Conservation (phyloP, 768 basidiomycete species). For the Arthromyces matolae region DNA sequence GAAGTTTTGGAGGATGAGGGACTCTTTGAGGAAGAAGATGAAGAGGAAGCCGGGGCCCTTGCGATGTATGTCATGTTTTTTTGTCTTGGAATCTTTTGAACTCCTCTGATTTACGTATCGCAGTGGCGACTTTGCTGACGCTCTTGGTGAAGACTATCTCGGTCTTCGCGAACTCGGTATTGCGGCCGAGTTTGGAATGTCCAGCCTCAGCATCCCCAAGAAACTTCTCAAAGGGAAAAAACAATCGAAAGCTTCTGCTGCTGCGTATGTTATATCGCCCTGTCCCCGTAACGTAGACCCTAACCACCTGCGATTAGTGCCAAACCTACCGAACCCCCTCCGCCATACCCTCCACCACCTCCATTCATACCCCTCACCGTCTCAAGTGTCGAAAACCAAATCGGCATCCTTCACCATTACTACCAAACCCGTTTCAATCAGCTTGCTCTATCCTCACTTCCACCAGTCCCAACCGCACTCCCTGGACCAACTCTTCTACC, state of each 20-base stretch:
- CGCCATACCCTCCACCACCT: slow-evolving; percentile 82
- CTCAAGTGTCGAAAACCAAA: slow-evolving; percentile 68
- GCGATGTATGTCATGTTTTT: slow-evolving; percentile 39
- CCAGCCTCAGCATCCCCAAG: slow-evolving; percentile 75
- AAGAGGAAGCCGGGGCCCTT: slow-evolving; percentile 55
- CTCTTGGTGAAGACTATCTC: slow-evolving; percentile 89
- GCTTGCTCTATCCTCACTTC: slow-evolving; percentile 29
- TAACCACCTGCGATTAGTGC: slow-evolving; percentile 37
- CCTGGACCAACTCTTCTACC: slow-evolving; percentile 10
- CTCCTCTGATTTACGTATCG: neutral
- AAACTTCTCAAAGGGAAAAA: slow-evolving; percentile 68
- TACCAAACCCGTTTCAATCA: slow-evolving; percentile 57
- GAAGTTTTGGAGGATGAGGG: slow-evolving; percentile 59
- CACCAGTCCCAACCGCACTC: slow-evolving; percentile 19
- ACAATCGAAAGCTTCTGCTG: slow-evolving; percentile 35
- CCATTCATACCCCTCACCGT: slow-evolving; percentile 71
- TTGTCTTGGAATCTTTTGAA: neutral
- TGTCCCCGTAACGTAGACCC: neutral
- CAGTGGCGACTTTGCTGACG: slow-evolving; percentile 84
- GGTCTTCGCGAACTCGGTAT: slow-evolving; percentile 87
- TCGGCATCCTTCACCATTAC: slow-evolving; percentile 79
- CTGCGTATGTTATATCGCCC: slow-evolving; percentile 34
- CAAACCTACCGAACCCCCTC: slow-evolving; percentile 70
- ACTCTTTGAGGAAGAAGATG: slow-evolving; percentile 57
- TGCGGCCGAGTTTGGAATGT: slow-evolving; percentile 78